These are phyloP conservation scores for Chaetomidium leptoderma DNA, from an alignment of 495 filamentous ascomycete species.

Conservation along the genomic window DNA sequence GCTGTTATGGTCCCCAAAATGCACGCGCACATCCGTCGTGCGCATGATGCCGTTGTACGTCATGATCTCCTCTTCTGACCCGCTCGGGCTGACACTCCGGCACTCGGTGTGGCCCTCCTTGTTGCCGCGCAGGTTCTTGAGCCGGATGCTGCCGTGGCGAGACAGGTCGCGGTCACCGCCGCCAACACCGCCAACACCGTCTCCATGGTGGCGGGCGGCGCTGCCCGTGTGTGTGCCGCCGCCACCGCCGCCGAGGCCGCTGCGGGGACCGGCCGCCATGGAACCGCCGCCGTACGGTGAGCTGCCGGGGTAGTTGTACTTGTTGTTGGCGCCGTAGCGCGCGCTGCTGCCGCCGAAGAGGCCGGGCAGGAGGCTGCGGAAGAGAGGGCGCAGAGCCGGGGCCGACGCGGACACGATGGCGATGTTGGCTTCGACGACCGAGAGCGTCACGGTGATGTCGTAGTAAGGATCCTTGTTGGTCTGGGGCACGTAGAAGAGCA, in stretches of 20 bases:
- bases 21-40: slow-evolving; percentile 16
- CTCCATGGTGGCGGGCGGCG: too few relatives aligned
- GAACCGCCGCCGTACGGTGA: slow-evolving; percentile 4
- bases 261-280: too few relatives aligned
- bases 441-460: slow-evolving; percentile 42
- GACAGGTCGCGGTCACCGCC: not conserved
- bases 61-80: slow-evolving; percentile 20
- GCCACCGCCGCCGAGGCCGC: not conserved
- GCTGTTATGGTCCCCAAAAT: not conserved
- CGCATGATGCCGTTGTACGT: slow-evolving; percentile 20
- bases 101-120: slow-evolving; percentile 7
- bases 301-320: slow-evolving; percentile 5
- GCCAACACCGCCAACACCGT: too few relatives aligned
- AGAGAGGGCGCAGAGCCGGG: slow-evolving; percentile 36
- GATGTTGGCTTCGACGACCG: slow-evolving; percentile 49
- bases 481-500: slow-evolving; percentile 14
- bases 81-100: slow-evolving; percentile 15
- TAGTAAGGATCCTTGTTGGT: slow-evolving; percentile 23
- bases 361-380: slow-evolving; percentile 18
- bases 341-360: slow-evolving; percentile 11
- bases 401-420: slow-evolving; percentile 47
- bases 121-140: slow-evolving; percentile 3
- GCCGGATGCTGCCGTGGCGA: not conserved
- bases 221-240: not conserved
- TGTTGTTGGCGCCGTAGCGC: slow-evolving; percentile 6